Conservation (phyloP, 1,139 yeast genomes). For the Geotrichum reessii region DNA sequence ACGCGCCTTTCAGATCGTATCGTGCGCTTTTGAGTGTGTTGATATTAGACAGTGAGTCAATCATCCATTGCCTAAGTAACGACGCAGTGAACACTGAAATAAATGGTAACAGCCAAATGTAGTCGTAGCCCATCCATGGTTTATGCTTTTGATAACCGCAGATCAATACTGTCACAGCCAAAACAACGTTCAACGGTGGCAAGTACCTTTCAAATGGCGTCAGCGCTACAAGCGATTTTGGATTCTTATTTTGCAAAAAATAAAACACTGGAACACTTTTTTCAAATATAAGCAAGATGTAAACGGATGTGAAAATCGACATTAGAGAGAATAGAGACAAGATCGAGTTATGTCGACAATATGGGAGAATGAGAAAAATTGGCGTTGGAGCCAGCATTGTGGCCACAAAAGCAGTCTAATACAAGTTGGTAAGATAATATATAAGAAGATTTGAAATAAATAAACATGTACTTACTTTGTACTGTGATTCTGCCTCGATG, state of each 20-base stretch:
- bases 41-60: constrained; percentile 27
- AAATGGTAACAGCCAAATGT: constrained; percentile 33
- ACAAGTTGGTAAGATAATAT: no score
- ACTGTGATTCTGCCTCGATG: constrained; percentile 24
- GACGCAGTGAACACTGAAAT: constrained; percentile 26
- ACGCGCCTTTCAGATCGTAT: constrained; percentile 33
- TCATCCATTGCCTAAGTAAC: constrained; percentile 30
- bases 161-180: constrained; percentile 26
- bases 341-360: constrained; percentile 31
- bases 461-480: constrained; percentile 21
- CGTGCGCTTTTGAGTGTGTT: constrained; percentile 23
- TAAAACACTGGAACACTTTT: constrained; percentile 6
- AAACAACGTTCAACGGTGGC: constrained; percentile 20
- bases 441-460: no score
- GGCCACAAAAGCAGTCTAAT: constrained; percentile 24
- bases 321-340: constrained; percentile 32
- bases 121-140: constrained; percentile 32
- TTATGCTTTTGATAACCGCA: constrained; percentile 27
- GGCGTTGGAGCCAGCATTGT: constrained; percentile 35
- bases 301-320: constrained; percentile 27
- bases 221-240: constrained; percentile 6
- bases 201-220: constrained; percentile 16
- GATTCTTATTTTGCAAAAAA: constrained; percentile 7
- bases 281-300: constrained; percentile 22
- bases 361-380: constrained; percentile 29